Base-by-base conservation (phyloP, 2,329 filamentous ascomycete species). In the Arthrobotrys sphaeroides region DNA sequence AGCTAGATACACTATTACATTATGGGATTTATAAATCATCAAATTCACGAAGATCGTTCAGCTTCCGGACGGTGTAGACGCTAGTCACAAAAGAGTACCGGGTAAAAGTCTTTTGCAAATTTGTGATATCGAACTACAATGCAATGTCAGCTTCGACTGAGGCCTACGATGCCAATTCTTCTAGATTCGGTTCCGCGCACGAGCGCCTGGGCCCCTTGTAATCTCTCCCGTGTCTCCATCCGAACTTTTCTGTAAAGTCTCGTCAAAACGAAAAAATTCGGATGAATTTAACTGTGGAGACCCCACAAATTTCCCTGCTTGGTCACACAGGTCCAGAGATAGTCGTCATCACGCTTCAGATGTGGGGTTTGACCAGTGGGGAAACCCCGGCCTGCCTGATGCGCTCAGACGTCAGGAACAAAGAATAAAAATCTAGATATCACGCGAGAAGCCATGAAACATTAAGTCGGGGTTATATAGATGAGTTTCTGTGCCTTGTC, bases 231-330 rank as follows among this genome's bases (percentile, higher is more conserved):
- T 68, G 40, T n/a, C 31, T 24, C 28, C 22, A 43, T 40, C n/a
- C 40, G 13, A n/a, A 20, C 10, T 43, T 18, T 16, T 31, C 5
- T 53, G 20, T 33, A 18, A 33, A 18, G 33, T 24, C 13, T 13
- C 6, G 22, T 55, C 18, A 24, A 55, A 49, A 47, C 28, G 40
- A 40, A 53, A 62, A 72, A 72, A 70, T 72, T 72, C 67, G 31
- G 67, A 72, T 65, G 67, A 72, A 72, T 38, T 40, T 40, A 6
- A 18, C 38, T 72, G 67, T 42, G 67, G 67, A 64, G 67, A 64
- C 67, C 67, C 67, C 67, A 64, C 57, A 70, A 31, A 33, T 72
- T 47, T 45, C 61, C 22, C 65, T 51, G 33, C 43, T 43, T 47
- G 47, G 20, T 57, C 47, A 45, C 59, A 57, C 26, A 38, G 47